Percentiles rank a stretch among this genome's conserved stretches.
phyloP scores from a whole-genome alignment of 2,329 filamentous ascomycete genomes.

The Plenodomus biglobosus region DNA sequence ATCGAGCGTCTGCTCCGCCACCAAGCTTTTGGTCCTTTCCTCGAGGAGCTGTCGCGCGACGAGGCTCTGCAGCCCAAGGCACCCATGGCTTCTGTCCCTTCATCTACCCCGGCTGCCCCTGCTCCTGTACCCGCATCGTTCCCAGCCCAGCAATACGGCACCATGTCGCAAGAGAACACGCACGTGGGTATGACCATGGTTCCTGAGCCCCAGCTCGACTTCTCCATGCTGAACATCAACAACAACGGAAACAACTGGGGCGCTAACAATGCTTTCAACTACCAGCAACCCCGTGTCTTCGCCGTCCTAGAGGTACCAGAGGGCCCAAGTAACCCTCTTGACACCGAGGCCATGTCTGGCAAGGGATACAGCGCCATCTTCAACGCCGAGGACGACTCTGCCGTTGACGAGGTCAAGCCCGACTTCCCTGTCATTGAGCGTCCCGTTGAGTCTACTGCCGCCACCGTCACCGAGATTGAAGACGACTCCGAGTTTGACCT shows the following conservation, averaged over 20 bases:
- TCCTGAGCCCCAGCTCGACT: constrained; percentile 75
- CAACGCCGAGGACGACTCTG: constrained; percentile 39
- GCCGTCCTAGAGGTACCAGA: constrained; percentile 71
- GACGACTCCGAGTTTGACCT: constrained; percentile 64
- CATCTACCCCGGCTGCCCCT: constrained; percentile 32
- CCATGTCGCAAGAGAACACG: constrained; percentile 54
- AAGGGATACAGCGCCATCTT: constrained; percentile 56
- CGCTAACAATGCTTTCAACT: constrained; percentile 56
- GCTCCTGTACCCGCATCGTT: constrained; percentile 56
- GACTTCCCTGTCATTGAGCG: constrained; percentile 54
- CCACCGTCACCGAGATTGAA: constrained; percentile 54
- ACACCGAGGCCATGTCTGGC: constrained; percentile 65
- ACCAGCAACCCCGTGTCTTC: constrained; percentile 68
- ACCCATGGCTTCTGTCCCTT: constrained; percentile 31
- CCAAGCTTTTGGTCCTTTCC: constrained; percentile 52
- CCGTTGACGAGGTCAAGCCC: constrained; percentile 52
- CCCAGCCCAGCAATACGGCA: constrained; percentile 53
- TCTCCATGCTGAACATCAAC: constrained; percentile 67
- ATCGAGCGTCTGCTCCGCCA: constrained; percentile 67
- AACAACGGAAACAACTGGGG: constrained; percentile 47
- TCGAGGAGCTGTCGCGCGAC: constrained; percentile 47
- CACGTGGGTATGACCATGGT: constrained; percentile 78
- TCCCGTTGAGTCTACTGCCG: constrained; percentile 30
- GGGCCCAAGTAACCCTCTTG: constrained; percentile 61
- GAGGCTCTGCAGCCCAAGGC: constrained; percentile 37